phyloP scores from a whole-genome alignment of 768 basidiomycete species.

The Lactifluus subvellereus region DNA sequence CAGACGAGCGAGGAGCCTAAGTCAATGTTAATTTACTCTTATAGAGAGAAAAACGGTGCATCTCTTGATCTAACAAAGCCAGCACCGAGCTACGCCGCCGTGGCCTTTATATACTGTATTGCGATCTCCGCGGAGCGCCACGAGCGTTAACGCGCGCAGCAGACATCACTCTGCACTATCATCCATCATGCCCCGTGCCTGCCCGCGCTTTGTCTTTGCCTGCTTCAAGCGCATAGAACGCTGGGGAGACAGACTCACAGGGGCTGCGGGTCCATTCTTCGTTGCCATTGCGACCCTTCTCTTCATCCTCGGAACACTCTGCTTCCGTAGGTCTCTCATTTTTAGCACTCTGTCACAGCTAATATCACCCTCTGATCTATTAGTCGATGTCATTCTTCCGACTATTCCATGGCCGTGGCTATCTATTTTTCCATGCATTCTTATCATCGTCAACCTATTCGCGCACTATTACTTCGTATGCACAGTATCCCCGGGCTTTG shows the following conservation, averaged over 20 bases:
- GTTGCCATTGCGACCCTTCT: slow-evolving; percentile 73
- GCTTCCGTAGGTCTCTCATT: slow-evolving; percentile 63
- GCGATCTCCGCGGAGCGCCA: slow-evolving; percentile 6
- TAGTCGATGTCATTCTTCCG: slow-evolving; percentile 78
- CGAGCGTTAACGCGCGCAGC: background rate
- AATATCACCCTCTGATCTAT: background rate
- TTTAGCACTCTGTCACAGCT: background rate
- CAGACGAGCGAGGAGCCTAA: background rate
- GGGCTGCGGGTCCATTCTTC: slow-evolving; percentile 89
- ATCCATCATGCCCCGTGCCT: slow-evolving; percentile 11
- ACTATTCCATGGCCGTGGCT: slow-evolving; percentile 53
- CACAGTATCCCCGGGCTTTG: slow-evolving; percentile 73
- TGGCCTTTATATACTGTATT: background rate
- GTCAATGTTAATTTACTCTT: background rate
- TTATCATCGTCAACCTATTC: slow-evolving; percentile 72
- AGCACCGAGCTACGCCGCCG: background rate
- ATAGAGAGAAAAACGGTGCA: background rate
- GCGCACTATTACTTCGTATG: slow-evolving; percentile 84
- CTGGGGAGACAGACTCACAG: slow-evolving; percentile 72
- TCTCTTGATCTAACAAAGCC: background rate
- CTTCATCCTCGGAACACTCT: slow-evolving; percentile 58
- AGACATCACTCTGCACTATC: background rate
- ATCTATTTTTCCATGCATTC: slow-evolving; percentile 59
- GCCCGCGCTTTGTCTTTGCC: slow-evolving; percentile 38
- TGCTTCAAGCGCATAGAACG: slow-evolving; percentile 68